A percentile compares a stretch with the other conserved stretches of the same genome.
These are phyloP conservation scores for Globisporangium barbulae DNA, from an alignment of 352 stramenopile genomes.

Conservation along the genomic window DNA sequence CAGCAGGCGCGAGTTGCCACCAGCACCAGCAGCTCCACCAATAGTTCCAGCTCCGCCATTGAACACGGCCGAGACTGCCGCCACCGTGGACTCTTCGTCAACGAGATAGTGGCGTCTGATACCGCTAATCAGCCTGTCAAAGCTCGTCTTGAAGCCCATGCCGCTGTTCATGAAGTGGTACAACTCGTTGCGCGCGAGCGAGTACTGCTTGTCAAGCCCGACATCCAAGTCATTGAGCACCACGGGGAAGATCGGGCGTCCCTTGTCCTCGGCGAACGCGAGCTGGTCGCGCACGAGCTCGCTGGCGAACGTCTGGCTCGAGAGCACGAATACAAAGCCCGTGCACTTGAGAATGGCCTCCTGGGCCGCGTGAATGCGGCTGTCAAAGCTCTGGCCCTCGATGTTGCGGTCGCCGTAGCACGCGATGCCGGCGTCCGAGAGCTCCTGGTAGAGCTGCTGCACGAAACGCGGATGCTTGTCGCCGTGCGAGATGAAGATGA, in stretches of 20 bases:
- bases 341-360: conserved; percentile 79
- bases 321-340: conserved; percentile 77
- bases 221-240: conserved; percentile 74
- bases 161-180: conserved; percentile 78
- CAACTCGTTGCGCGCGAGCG: conserved; percentile 70
- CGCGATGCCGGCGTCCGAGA: conserved; percentile 44
- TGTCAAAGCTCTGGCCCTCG: conserved; percentile 58
- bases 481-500: conserved; percentile 78
- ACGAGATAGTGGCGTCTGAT: conserved; percentile 34
- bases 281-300: conserved; percentile 81
- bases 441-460: conserved; percentile 54
- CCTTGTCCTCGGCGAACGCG: conserved; percentile 83
- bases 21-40: background rate
- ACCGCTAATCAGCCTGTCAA: conserved; percentile 41
- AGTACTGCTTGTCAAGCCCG: conserved; percentile 78
- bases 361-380: conserved; percentile 72
- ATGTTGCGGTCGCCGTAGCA: conserved; percentile 71
- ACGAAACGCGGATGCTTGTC: conserved; percentile 75
- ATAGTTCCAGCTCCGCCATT: background rate
- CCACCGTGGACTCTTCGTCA: background rate
- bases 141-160: conserved; percentile 67
- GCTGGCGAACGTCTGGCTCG: conserved; percentile 60
- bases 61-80: background rate
- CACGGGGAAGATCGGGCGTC: conserved; percentile 74
- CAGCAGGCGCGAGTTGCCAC: background rate